Evolutionary conservation across 2,329 filamentous ascomycete genomes (phyloP).

Genomic region (Pyrenochaeta sp.): DNA sequence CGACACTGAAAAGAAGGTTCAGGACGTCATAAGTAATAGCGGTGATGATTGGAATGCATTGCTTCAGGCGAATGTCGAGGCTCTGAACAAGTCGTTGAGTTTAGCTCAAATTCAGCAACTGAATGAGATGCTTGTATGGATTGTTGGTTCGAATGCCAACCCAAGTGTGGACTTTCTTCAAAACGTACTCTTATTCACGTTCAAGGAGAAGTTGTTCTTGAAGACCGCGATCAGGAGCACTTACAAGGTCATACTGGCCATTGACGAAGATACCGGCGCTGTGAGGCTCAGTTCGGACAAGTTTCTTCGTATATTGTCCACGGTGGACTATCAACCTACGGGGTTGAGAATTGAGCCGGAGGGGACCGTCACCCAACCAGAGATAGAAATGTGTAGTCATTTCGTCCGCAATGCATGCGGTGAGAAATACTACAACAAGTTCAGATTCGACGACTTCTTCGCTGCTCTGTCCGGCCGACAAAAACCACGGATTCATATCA

Average conservation of each 20-base stretch:
- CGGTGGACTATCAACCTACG: not conserved
- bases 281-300: slow-evolving; percentile 12
- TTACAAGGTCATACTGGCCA: slow-evolving; percentile 10
- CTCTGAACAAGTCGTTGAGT: slow-evolving; percentile 7
- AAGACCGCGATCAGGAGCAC: slow-evolving; percentile 9
- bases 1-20: slow-evolving; percentile 20
- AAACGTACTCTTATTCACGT: slow-evolving; percentile 14
- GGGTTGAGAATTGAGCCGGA: not conserved
- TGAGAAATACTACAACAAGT: slow-evolving; percentile 11
- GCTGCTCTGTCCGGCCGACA: slow-evolving; percentile 7
- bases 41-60: slow-evolving; percentile 9
- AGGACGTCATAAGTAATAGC: slow-evolving; percentile 16
- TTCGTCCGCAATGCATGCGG: slow-evolving; percentile 12
- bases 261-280: slow-evolving; percentile 1
- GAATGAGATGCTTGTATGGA: slow-evolving; percentile 22
- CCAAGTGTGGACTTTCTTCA: slow-evolving; percentile 11
- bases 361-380: slow-evolving; percentile 4
- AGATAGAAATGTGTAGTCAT: slow-evolving; percentile 13
- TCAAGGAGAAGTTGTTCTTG: slow-evolving; percentile 8
- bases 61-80: slow-evolving; percentile 4
- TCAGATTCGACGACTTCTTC: slow-evolving; percentile 19
- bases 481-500: slow-evolving; percentile 10
- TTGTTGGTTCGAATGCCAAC: slow-evolving; percentile 8
- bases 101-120: slow-evolving; percentile 12
- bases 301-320: slow-evolving; percentile 2